Evolutionary conservation across 2,329 filamentous ascomycete species (phyloP).

Genomic region (Basipetospora chlamydospora): DNA sequence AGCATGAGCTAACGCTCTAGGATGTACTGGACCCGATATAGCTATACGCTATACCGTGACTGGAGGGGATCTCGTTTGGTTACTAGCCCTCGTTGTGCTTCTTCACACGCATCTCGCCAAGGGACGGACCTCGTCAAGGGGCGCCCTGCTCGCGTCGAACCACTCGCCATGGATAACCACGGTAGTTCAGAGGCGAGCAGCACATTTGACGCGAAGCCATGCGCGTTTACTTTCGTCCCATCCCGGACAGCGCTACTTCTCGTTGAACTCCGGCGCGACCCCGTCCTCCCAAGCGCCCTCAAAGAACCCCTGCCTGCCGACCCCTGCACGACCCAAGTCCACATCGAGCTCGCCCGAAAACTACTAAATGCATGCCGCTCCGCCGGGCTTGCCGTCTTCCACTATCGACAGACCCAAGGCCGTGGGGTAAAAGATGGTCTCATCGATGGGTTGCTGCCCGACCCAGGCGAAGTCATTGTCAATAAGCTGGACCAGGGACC

Average conservation of each 20-base stretch:
- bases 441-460: constrained; percentile 34
- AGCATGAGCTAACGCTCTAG: too few species aligned
- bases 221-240: constrained; percentile 20
- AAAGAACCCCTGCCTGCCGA: constrained; percentile 30
- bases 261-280: constrained; percentile 42
- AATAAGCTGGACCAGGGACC: constrained; percentile 47
- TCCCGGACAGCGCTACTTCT: constrained; percentile 33
- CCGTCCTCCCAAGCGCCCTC: constrained; percentile 30
- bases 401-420: constrained; percentile 39
- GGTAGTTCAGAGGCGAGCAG: too few species aligned
- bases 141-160: too few species aligned
- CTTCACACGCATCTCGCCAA: too few species aligned
- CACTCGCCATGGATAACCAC: too few species aligned
- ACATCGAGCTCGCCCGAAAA: constrained; percentile 25
- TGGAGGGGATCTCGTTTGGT: too few species aligned
- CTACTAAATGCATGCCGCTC: constrained; percentile 26
- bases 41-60: too few species aligned
- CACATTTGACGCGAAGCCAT: constrained; percentile 13
- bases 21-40: too few species aligned
- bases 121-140: too few species aligned
- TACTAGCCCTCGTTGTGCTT: too few species aligned
- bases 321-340: constrained; percentile 19
- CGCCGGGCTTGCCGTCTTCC: constrained; percentile 25
- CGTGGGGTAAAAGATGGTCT: constrained; percentile 39
- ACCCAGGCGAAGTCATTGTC: constrained; percentile 36